phyloP scores from a whole-genome alignment of 1,139 yeast genomes.

The Yamadazyma taylorii region DNA sequence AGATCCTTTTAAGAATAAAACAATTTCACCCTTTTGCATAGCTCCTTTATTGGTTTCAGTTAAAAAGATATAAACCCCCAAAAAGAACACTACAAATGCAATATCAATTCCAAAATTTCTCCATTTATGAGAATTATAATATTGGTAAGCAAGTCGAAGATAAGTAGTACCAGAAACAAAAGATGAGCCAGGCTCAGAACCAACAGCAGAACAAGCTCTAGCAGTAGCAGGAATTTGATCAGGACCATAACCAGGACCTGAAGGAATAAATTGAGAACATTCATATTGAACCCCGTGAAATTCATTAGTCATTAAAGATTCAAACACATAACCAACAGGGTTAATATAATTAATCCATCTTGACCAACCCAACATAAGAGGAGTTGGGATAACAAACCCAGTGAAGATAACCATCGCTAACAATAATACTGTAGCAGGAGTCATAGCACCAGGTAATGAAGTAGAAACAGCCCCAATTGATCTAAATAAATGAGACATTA shows the following conservation, averaged over 20 bases:
- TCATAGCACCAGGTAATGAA: constrained; percentile 59
- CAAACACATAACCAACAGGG: constrained; percentile 59
- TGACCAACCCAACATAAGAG: constrained; percentile 63
- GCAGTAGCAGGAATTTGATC: constrained; percentile 28
- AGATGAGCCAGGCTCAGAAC: constrained; percentile 57
- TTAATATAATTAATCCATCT: constrained; percentile 61
- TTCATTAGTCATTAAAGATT: constrained; percentile 57
- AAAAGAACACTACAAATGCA: constrained; percentile 56
- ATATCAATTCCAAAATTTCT: constrained; percentile 75
- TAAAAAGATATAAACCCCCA: constrained; percentile 53
- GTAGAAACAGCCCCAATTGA: constrained; percentile 58
- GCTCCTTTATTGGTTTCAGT: constrained; percentile 72
- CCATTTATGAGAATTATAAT: constrained; percentile 68
- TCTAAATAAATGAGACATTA: constrained; percentile 60
- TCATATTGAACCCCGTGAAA: constrained; percentile 47
- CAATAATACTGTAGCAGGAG: constrained; percentile 58
- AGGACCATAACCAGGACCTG: constrained; percentile 55
- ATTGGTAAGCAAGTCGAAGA: constrained; percentile 45
- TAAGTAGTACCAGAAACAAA: constrained; percentile 61
- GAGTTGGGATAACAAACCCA: constrained; percentile 59
- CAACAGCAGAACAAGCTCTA: constrained; percentile 62
- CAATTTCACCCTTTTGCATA: constrained; percentile 80
- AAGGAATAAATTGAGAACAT: constrained; percentile 48
- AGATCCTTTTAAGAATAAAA: constrained; percentile 53
- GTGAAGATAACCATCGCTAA: constrained; percentile 55